Conservation (phyloP, 352 stramenopile species). For the Pythium volutum region DNA sequence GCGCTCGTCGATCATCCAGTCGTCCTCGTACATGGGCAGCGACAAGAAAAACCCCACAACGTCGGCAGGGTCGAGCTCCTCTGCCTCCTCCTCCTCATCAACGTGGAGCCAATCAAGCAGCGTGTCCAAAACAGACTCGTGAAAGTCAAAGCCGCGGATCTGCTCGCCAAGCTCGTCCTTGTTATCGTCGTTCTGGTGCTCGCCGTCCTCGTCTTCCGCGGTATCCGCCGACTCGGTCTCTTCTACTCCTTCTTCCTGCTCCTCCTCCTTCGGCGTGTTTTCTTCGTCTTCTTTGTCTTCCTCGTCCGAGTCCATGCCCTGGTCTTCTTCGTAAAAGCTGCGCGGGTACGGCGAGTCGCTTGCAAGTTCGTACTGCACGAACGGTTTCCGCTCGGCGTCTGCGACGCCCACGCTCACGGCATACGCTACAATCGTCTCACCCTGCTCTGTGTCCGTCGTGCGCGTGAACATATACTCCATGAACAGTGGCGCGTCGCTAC, state of each 20-base stretch:
- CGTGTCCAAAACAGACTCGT: conserved; percentile 45
- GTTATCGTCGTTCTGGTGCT: conserved; percentile 18
- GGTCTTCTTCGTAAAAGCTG: conserved; percentile 69
- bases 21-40: conserved; percentile 65
- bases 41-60: conserved; percentile 69
- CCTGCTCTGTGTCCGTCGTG: conserved; percentile 20
- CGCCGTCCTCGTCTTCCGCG: conserved; percentile 15
- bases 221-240: background rate
- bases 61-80: conserved; percentile 56
- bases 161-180: conserved; percentile 50
- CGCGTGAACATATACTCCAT: conserved; percentile 55
- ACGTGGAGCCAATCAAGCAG: conserved; percentile 49
- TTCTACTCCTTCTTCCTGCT: conserved; percentile 21
- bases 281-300: background rate
- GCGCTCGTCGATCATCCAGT: conserved; percentile 77
- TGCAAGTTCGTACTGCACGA: conserved; percentile 60
- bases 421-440: conserved; percentile 48
- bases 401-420: conserved; percentile 38
- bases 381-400: conserved; percentile 34
- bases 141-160: conserved; percentile 54
- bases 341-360: conserved; percentile 56
- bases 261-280: too few species aligned
- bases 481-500: conserved; percentile 28
- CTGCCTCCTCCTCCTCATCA: conserved; percentile 41
- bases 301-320: conserved; percentile 30